Base-by-base conservation (phyloP, 495 filamentous ascomycete genomes). In the Talaromyces wortmannii region DNA sequence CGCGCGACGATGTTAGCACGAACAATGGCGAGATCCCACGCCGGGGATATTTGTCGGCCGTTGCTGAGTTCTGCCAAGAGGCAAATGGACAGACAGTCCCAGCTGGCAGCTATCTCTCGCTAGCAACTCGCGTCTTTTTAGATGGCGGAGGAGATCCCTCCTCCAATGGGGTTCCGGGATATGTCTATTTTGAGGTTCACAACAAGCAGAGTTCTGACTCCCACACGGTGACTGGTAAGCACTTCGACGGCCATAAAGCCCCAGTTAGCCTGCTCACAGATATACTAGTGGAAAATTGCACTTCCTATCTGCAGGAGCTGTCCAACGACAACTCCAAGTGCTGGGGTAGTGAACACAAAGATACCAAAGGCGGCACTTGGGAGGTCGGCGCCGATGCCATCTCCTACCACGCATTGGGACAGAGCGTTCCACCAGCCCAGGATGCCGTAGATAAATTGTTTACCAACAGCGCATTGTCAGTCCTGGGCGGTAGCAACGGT, bases 291-390 rank as follows among this genome's bases (percentile, higher is more conserved):
- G 48, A 51, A 3, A 16, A 49, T 29, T 49, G 47, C 10, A 49
- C 30, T 3, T 49, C 29, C 3, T 49, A 49, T 49, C 29, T 49
- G 29, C 47, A 49, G 16, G 47, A 49, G 31, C 7, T 49, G 7
- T 49, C 47, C 8, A 49, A 49, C 18, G 47, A 49, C 47, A 49
- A 49, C 31, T 49, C 47, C 29, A 49, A 49, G 47, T 49, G 47
- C 15, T 49, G 47, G 47, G 47, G 47, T 15, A 49, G 47, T 29
- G 29, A 49, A 13, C 2, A 68, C 11, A 2, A 66, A 8, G 7
- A 66, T 60, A 1, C 63, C 65, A 12, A 67, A 29, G 17, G 55
- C 11, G 8, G 60, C 47, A 5, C 59, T 59, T 30, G 67, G 17
- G 3, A 43, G 42, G 47, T 49, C 2, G 47, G 47, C n/a, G 7